Evolutionary conservation across 495 filamentous ascomycete species (phyloP).

Genomic region (Massariosphaeria phaeospora): DNA sequence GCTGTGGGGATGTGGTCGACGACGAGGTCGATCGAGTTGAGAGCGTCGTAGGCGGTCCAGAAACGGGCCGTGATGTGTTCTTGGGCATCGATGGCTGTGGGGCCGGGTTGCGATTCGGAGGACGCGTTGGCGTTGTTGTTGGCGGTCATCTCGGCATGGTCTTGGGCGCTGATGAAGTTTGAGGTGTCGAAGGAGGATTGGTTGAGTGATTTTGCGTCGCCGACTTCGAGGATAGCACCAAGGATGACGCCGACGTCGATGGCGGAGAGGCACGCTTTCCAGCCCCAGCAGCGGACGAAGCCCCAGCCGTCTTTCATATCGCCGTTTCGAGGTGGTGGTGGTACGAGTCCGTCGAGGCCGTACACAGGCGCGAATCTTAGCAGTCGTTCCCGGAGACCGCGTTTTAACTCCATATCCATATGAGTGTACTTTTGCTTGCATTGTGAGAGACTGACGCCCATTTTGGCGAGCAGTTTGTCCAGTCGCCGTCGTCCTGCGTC

Average conservation of each 20-base stretch:
- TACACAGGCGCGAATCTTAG: constrained; percentile 87
- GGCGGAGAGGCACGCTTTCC: constrained; percentile 88
- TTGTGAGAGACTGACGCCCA: constrained; percentile 91
- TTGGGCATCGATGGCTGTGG: constrained; percentile 41
- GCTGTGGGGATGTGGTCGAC: constrained; percentile 74
- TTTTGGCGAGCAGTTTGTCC: constrained; percentile 95
- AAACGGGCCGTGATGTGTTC: constrained; percentile 71
- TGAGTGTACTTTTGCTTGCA: constrained; percentile 94
- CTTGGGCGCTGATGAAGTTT: constrained; percentile 16
- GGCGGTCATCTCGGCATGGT: constrained; percentile 19
- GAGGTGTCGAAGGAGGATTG: constrained; percentile 22
- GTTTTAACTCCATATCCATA: constrained; percentile 97
- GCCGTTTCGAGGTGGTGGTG: constrained; percentile 53
- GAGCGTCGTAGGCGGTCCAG: constrained; percentile 90
- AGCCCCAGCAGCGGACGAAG: constrained; percentile 95
- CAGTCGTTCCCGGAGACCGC: constrained; percentile 75
- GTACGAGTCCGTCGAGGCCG: constrained; percentile 87
- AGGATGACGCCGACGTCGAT: constrained; percentile 87
- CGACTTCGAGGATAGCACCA: constrained; percentile 87
- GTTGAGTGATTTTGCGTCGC: constrained; percentile 43
- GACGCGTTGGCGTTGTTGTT: not conserved
- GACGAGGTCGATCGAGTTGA: constrained; percentile 65
- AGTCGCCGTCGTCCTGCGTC: constrained; percentile 81
- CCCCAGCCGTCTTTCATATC: constrained; percentile 81
- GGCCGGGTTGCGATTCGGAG: not conserved